These are phyloP conservation scores for Takakia lepidozioides DNA, from an alignment of 225 moss, liverwort and hornwort species.

Conservation along the genomic window DNA sequence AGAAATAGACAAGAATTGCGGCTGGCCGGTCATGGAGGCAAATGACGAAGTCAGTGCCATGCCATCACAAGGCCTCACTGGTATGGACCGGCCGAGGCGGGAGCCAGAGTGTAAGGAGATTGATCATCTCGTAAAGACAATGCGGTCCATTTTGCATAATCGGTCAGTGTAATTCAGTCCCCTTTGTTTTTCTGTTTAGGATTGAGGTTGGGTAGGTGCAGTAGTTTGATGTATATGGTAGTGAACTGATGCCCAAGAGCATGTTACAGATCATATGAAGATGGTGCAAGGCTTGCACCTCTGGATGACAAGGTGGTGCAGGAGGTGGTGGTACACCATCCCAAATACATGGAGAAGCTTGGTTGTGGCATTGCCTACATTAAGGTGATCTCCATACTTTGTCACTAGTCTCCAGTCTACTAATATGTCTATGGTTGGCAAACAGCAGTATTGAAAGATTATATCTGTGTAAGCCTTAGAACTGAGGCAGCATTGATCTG, in stretches of 20 bases:
- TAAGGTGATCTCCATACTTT: conserved; percentile 27
- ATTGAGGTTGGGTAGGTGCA: no score
- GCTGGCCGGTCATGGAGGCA: no score
- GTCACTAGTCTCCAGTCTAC: no score
- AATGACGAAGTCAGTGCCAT: no score
- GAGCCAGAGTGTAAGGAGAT: conserved; percentile 46
- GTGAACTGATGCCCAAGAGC: no score
- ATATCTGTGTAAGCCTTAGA: no score
- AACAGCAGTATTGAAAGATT: no score
- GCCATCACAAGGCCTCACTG: no score
- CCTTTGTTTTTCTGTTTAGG: background rate
- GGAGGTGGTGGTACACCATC: conserved; percentile 60
- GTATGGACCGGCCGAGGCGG: background rate
- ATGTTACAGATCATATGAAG: conserved; percentile 17
- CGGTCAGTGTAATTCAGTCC: conserved; percentile 17
- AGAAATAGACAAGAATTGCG: no score
- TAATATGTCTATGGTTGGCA: no score
- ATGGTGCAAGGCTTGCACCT: conserved; percentile 21
- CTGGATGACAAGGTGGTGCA: conserved; percentile 34
- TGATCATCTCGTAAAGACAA: conserved; percentile 30
- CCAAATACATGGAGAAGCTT: conserved; percentile 43
- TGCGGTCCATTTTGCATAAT: conserved; percentile 23
- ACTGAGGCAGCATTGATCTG: no score
- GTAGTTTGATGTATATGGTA: no score
- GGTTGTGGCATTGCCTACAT: conserved; percentile 65